Evolutionary conservation across 257 asterid genomes (phyloP).

Genomic region (Parsonsia alboflavescens): DNA sequence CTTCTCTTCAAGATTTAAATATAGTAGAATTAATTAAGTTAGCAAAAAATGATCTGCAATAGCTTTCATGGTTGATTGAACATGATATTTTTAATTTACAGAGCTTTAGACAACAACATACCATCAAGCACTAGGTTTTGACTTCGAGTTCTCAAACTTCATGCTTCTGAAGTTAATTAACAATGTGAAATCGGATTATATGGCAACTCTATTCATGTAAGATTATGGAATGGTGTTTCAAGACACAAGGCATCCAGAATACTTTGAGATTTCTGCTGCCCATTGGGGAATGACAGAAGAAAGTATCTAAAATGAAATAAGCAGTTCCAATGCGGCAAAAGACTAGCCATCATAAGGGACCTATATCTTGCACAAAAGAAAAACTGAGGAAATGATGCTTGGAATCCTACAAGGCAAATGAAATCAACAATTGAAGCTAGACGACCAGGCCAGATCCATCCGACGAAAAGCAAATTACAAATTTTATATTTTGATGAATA

Average conservation of each 20-base stretch:
- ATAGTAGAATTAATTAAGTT: not conserved
- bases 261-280: not conserved
- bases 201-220: not conserved
- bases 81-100: not conserved
- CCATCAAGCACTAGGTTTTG: not conserved
- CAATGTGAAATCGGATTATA: not conserved
- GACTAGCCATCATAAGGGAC: not conserved
- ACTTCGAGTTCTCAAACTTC: not conserved
- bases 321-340: not conserved
- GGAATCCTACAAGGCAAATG: not conserved
- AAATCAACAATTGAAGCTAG: not conserved
- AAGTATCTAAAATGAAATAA: not conserved
- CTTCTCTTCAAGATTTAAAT: not conserved
- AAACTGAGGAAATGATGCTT: not conserved
- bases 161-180: not conserved
- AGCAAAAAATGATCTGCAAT: not conserved
- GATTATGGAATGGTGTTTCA: not conserved
- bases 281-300: not conserved
- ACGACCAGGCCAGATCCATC: not conserved
- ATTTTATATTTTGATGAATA: not conserved
- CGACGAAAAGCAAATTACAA: not conserved
- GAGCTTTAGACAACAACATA: slow-evolving; percentile 1
- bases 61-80: not conserved
- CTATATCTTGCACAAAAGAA: not conserved
- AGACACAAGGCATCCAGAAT: not conserved